Conservation (phyloP, 2,329 filamentous ascomycete species). For the Penicillium sp. region DNA sequence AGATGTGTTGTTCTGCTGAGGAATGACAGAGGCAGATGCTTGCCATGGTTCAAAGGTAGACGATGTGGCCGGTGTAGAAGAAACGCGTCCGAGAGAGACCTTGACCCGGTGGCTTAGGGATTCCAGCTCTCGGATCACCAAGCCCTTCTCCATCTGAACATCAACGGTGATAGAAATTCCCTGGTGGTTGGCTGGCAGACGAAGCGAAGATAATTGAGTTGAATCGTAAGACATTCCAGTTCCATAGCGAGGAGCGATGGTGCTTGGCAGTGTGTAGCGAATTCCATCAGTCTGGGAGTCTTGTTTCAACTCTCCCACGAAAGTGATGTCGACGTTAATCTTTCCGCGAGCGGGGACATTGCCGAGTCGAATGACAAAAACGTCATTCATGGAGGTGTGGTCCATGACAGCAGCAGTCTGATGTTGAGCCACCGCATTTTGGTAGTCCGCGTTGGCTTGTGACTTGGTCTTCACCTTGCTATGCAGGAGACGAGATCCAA, state of each 20-base stretch:
- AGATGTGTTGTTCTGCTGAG: constrained; percentile 33
- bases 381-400: constrained; percentile 59
- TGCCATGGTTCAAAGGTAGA: constrained; percentile 55
- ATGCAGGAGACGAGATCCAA: constrained; percentile 55
- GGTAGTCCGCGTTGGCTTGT: constrained; percentile 59
- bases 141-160: constrained; percentile 56
- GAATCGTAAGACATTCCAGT: constrained; percentile 7
- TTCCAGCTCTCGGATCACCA: constrained; percentile 60
- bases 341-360: constrained; percentile 61
- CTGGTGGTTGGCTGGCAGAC: constrained; percentile 13
- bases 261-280: constrained; percentile 66
- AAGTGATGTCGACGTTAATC: constrained; percentile 61
- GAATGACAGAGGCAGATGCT: constrained; percentile 61
- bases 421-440: constrained; percentile 57
- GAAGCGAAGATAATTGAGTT: not conserved
- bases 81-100: constrained; percentile 61
- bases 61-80: constrained; percentile 35
- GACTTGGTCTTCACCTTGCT: constrained; percentile 67
- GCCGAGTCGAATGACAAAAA: constrained; percentile 66
- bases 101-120: constrained; percentile 68
- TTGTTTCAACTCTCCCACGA: constrained; percentile 69
- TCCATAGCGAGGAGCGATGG: constrained; percentile 67
- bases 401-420: constrained; percentile 65
- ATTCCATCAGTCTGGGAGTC: constrained; percentile 66
- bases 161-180: constrained; percentile 59